Percentiles rank a stretch among this genome's conserved stretches.
These are phyloP conservation scores for Curvularia lunata DNA, from an alignment of 2,329 filamentous ascomycete genomes.

Conservation along the genomic window DNA sequence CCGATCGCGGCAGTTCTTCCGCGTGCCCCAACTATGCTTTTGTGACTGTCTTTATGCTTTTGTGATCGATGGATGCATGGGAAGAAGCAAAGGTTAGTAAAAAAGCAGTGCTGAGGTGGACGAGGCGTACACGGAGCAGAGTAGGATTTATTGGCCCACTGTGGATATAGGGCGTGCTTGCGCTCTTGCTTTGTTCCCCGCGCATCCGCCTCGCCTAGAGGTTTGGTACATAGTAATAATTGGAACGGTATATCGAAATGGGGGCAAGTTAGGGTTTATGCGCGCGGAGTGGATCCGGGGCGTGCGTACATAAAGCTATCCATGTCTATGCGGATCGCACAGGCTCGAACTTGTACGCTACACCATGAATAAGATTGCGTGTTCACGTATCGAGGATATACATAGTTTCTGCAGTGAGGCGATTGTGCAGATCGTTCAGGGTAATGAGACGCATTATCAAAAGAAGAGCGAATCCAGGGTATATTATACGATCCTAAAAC, in stretches of 20 bases:
- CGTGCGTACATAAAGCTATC: too few species aligned
- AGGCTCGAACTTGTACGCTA: background rate
- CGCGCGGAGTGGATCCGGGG: background rate
- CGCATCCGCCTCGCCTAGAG: too few species aligned
- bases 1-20: conserved; percentile 10
- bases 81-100: too few species aligned
- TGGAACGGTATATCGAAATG: too few species aligned
- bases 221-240: too few species aligned
- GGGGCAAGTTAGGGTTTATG: too few species aligned
- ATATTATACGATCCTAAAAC: conserved; percentile 23
- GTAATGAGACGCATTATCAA: conserved; percentile 1
- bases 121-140: background rate
- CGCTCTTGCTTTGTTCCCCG: too few species aligned
- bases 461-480: conserved; percentile 15
- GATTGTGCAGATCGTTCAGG: conserved; percentile 2
- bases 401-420: background rate
- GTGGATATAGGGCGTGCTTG: background rate
- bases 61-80: too few species aligned
- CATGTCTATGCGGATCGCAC: too few species aligned
- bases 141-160: conserved; percentile 9
- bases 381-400: background rate
- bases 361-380: background rate
- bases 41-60: too few species aligned
- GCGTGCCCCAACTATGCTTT: too few species aligned
- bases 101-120: background rate